Conservation (phyloP, 2,329 filamentous ascomycete genomes). For the Arthrobotrys entomopaga region DNA sequence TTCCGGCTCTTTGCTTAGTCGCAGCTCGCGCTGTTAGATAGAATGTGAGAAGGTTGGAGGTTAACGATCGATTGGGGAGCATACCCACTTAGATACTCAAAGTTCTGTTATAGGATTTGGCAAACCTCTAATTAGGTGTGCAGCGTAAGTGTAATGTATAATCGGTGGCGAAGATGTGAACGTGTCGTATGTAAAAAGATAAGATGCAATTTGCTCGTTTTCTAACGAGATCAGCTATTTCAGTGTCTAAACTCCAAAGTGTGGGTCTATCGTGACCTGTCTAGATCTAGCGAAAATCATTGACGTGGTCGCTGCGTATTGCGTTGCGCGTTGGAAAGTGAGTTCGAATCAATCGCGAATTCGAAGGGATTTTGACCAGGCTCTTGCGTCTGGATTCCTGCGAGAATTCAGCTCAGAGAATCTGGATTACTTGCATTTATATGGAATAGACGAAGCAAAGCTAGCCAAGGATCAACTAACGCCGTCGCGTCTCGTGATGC, state of each 20-base stretch:
- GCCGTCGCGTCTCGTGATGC: slow-evolving; percentile 3
- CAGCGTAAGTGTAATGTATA: no score
- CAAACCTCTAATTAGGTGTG: background rate
- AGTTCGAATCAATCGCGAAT: slow-evolving; percentile 10
- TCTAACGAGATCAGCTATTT: no score
- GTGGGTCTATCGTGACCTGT: no score
- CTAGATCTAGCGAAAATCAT: no score
- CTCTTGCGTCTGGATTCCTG: no score
- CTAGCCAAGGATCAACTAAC: slow-evolving; percentile 11
- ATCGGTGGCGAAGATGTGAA: no score
- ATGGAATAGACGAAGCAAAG: background rate
- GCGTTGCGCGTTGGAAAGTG: slow-evolving; percentile 6
- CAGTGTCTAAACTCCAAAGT: no score
- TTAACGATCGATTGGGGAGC: slow-evolving; percentile 5
- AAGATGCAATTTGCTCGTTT: no score
- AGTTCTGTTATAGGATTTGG: background rate
- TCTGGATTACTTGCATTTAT: background rate
- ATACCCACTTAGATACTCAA: slow-evolving; percentile 8
- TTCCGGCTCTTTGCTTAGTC: slow-evolving; percentile 5
- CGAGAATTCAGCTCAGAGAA: no score
- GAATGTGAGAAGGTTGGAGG: slow-evolving; percentile 3
- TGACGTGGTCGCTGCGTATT: background rate
- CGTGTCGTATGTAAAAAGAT: no score
- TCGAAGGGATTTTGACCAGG: slow-evolving; percentile 7
- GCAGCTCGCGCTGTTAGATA: slow-evolving; percentile 11